Percentiles rank a stretch among this genome's conserved stretches.
Evolutionary conservation across 2,329 filamentous ascomycete genomes (phyloP).

Genomic region (Penicillium sp.): DNA sequence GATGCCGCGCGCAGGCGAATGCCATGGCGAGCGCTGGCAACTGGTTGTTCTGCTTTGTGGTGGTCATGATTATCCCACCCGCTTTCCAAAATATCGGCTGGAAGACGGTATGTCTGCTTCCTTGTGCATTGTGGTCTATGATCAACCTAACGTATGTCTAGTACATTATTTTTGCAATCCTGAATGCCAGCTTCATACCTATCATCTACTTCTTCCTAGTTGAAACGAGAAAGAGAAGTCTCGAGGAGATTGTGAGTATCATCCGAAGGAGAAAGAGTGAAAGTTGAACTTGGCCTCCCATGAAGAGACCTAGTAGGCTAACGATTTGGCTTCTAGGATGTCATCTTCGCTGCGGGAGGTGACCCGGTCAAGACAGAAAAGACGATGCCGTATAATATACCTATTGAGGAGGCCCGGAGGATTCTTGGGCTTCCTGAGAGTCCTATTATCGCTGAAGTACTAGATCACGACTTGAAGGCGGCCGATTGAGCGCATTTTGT

Average conservation of each 20-base stretch:
- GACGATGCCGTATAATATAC: neutral
- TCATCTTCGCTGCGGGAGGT: neutral
- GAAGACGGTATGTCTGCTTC: neutral
- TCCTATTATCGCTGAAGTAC: neutral
- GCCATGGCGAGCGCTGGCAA: slow-evolving; percentile 10
- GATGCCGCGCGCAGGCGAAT: slow-evolving; percentile 1
- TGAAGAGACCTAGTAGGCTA: neutral
- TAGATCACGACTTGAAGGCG: neutral
- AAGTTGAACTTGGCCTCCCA: neutral
- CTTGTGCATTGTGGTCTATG: neutral
- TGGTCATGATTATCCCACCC: slow-evolving; percentile 10
- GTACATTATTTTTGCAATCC: neutral
- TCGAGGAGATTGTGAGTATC: neutral
- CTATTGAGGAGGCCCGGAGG: neutral
- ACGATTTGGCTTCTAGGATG: neutral
- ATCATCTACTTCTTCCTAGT: neutral
- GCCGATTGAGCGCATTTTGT: neutral
- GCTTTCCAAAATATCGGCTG: slow-evolving; percentile 7
- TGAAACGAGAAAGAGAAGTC: neutral
- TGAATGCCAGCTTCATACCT: neutral
- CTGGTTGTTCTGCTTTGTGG: slow-evolving; percentile 10
- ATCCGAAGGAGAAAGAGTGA: neutral
- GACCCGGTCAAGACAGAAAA: neutral
- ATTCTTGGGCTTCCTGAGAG: neutral
- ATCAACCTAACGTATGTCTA: neutral